Percentiles rank a stretch among this genome's conserved stretches.
Conservation (phyloP, 2,329 filamentous ascomycete genomes). For the Elsinoe fawcettii region DNA sequence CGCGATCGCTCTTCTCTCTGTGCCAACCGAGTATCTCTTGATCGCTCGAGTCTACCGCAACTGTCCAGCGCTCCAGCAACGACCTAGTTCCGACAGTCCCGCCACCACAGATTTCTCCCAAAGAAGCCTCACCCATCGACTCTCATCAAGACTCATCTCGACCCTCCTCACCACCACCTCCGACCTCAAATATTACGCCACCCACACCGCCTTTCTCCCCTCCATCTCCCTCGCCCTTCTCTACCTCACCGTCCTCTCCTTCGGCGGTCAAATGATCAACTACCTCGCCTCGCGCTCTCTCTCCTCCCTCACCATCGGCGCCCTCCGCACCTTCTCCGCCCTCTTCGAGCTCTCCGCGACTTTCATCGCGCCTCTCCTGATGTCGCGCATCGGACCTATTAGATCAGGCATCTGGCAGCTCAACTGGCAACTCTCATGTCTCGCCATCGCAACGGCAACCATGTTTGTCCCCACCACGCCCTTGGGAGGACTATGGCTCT, state of each 20-base stretch:
- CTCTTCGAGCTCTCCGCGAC: slow-evolving; percentile 54
- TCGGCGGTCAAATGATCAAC: slow-evolving; percentile 57
- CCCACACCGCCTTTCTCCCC: slow-evolving; percentile 51
- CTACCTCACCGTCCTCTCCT: slow-evolving; percentile 55
- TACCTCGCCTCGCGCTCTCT: slow-evolving; percentile 52
- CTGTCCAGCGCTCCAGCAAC: slow-evolving; percentile 2
- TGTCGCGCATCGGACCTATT: slow-evolving; percentile 43
- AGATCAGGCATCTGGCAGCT: slow-evolving; percentile 64
- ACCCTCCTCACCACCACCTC: slow-evolving; percentile 22
- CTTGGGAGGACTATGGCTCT: slow-evolving; percentile 21
- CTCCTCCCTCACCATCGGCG: slow-evolving; percentile 45
- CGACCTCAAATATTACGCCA: slow-evolving; percentile 40
- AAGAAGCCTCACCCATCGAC: not conserved
- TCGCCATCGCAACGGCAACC: slow-evolving; percentile 35
- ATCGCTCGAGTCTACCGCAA: slow-evolving; percentile 34
- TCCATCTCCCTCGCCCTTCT: slow-evolving; percentile 54
- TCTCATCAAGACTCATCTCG: slow-evolving; percentile 9
- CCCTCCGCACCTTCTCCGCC: slow-evolving; percentile 47
- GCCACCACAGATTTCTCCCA: not conserved
- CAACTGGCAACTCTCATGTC: slow-evolving; percentile 56
- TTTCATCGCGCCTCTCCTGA: slow-evolving; percentile 51
- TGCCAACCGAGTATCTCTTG: slow-evolving; percentile 46
- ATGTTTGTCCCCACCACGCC: slow-evolving; percentile 25
- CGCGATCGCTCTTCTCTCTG: slow-evolving; percentile 42
- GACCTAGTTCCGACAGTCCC: not conserved